Evolutionary conservation across 495 filamentous ascomycete genomes (phyloP).

Genomic region (Penicillium cinerascens): DNA sequence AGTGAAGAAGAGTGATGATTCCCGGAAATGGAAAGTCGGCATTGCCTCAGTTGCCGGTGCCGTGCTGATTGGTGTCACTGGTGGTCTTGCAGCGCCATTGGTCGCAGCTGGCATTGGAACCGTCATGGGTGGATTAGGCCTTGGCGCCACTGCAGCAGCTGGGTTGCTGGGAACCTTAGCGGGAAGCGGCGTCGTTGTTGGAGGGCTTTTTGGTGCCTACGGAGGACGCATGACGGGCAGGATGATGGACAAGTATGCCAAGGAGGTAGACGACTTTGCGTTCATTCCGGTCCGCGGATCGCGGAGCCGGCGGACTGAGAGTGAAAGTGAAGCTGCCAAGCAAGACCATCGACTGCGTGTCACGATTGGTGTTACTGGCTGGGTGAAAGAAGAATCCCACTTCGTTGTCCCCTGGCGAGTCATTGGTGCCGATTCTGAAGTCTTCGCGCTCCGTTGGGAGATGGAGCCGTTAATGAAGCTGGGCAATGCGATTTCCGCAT

Average conservation of each 20-base stretch:
- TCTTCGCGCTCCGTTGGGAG: slow-evolving; percentile 85
- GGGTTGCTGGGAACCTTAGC: slow-evolving; percentile 76
- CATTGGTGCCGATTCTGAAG: slow-evolving; percentile 65
- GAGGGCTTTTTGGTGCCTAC: slow-evolving; percentile 84
- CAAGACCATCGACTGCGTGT: slow-evolving; percentile 71
- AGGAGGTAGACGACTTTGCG: slow-evolving; percentile 84
- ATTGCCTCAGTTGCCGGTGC: slow-evolving; percentile 76
- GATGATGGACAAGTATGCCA: slow-evolving; percentile 84
- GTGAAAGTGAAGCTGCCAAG: slow-evolving; percentile 41
- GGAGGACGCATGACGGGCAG: slow-evolving; percentile 79
- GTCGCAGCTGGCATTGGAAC: slow-evolving; percentile 79
- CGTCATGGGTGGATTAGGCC: slow-evolving; percentile 74
- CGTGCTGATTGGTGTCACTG: slow-evolving; percentile 76
- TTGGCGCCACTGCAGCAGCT: slow-evolving; percentile 75
- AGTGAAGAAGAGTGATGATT: slow-evolving; percentile 59
- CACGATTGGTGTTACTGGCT: slow-evolving; percentile 78
- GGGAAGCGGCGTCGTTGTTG: slow-evolving; percentile 71
- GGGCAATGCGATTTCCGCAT: slow-evolving; percentile 66
- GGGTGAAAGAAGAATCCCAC: slow-evolving; percentile 69
- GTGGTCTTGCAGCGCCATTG: slow-evolving; percentile 76
- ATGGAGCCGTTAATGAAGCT: slow-evolving; percentile 71
- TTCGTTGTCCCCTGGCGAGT: slow-evolving; percentile 72
- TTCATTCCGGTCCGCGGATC: slow-evolving; percentile 68
- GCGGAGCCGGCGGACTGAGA: slow-evolving; percentile 36
- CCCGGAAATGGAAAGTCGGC: slow-evolving; percentile 76